These are phyloP conservation scores for Alloascoidea africana DNA, from an alignment of 805 yeast species.

Conservation along the genomic window DNA sequence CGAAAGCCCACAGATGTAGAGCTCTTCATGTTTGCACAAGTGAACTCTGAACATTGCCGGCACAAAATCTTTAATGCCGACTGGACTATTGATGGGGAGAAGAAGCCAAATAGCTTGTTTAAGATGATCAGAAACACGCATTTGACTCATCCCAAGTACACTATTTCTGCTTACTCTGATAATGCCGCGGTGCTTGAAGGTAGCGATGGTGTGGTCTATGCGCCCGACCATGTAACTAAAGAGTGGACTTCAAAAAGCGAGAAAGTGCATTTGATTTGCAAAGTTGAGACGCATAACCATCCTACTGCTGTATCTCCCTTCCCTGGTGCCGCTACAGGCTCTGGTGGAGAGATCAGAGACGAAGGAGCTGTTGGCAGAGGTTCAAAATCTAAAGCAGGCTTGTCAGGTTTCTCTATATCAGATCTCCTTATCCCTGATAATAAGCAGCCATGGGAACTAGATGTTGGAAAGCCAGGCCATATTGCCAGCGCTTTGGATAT, in stretches of 20 bases:
- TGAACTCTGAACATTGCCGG: conserved; percentile 97
- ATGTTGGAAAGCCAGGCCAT: conserved; percentile 82
- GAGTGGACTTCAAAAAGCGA: conserved; percentile 67
- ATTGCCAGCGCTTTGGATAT: conserved; percentile 88
- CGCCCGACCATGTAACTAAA: conserved; percentile 62
- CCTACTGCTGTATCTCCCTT: conserved; percentile 99
- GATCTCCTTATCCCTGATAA: conserved; percentile 78
- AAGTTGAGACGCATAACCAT: conserved; percentile 97
- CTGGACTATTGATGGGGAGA: conserved; percentile 84
- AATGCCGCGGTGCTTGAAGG: conserved; percentile 95
- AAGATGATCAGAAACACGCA: conserved; percentile 95
- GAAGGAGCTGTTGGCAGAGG: conserved; percentile 99
- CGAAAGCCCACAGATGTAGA: conserved; percentile 97
- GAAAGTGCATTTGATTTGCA: conserved; percentile 75
- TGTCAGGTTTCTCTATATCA: conserved; percentile 84
- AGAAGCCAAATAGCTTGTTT: conserved; percentile 64
- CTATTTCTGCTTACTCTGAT: conserved; percentile 90
- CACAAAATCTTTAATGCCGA: conserved; percentile 98
- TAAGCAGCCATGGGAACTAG: conserved; percentile 90
- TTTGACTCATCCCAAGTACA: conserved; percentile 58
- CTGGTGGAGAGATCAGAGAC: conserved; percentile 99
- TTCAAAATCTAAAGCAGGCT: conserved; percentile 91
- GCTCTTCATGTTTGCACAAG: conserved; percentile 98
- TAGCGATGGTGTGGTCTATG: conserved; percentile 48
- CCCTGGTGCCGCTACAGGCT: conserved; percentile 99